These are phyloP conservation scores for Tillandsia fasciculata DNA, from an alignment of 176 grass and related monocot genomes.

Conservation along the genomic window DNA sequence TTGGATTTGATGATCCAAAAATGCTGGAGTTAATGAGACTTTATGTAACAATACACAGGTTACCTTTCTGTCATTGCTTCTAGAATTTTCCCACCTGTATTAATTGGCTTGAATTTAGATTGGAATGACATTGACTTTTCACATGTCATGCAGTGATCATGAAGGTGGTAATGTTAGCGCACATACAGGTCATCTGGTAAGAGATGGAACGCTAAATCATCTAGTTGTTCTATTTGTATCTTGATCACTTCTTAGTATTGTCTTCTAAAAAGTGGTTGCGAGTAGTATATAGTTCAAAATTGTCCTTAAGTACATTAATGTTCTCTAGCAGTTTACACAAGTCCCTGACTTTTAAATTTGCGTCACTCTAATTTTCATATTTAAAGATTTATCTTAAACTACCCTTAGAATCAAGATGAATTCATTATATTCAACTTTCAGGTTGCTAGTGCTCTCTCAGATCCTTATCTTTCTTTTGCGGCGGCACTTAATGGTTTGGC, in stretches of 20 bases:
- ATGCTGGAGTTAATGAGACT: slow-evolving; percentile 98
- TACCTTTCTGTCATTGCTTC: slow-evolving; percentile 4
- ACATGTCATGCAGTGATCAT: slow-evolving; percentile 59
- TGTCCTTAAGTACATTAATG: not conserved
- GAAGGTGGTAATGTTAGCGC: slow-evolving; percentile 99
- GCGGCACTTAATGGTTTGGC: slow-evolving; percentile 92
- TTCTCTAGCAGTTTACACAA: not conserved
- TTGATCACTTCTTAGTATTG: slow-evolving; percentile 1
- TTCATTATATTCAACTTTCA: slow-evolving; percentile 25
- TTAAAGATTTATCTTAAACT: not conserved
- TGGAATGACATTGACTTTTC: not conserved
- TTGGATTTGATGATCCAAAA: slow-evolving; percentile 93
- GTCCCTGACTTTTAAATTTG: not conserved
- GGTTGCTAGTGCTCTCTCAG: slow-evolving; percentile 94
- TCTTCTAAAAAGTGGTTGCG: not conserved
- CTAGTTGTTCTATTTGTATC: slow-evolving; percentile 13
- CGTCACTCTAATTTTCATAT: not conserved
- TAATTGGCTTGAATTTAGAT: not conserved
- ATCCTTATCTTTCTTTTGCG: slow-evolving; percentile 90
- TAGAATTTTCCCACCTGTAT: not conserved
- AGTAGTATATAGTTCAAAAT: not conserved
- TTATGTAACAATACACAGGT: slow-evolving; percentile 97
- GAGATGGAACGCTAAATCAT: slow-evolving; percentile 10
- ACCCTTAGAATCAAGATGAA: not conserved
- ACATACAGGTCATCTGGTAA: slow-evolving; percentile 97